Conservation (phyloP, 805 yeast species). For the Teunomyces barrocoloradensis region DNA sequence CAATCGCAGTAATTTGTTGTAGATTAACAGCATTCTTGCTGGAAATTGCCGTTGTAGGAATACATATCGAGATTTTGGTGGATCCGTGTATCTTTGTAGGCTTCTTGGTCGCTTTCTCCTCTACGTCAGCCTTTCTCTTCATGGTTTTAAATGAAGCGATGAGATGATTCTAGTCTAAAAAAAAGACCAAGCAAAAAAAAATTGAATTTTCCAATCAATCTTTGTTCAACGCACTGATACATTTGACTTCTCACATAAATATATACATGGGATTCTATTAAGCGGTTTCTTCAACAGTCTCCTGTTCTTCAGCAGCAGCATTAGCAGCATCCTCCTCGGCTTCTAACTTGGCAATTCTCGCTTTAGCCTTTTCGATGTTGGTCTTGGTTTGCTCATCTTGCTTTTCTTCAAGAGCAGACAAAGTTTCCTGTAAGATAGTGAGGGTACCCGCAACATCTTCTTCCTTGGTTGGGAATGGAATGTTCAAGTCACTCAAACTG, state of each 20-base stretch:
- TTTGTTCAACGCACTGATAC: neutral
- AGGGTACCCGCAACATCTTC: slow-evolving; percentile 69
- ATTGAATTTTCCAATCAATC: neutral
- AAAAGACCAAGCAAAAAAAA: neutral
- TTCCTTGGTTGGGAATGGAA: slow-evolving; percentile 72
- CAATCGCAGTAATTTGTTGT: slow-evolving; percentile 69
- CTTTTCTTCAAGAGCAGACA: slow-evolving; percentile 61
- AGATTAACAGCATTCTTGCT: slow-evolving; percentile 56
- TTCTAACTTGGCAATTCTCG: slow-evolving; percentile 68
- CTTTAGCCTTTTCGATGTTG: slow-evolving; percentile 74
- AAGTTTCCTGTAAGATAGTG: slow-evolving; percentile 67
- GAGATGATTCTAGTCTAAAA: neutral
- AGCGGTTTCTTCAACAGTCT: slow-evolving; percentile 1
- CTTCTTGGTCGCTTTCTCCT: slow-evolving; percentile 23
- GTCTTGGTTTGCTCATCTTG: slow-evolving; percentile 80
- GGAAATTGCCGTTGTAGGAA: slow-evolving; percentile 67
- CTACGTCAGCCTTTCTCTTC: slow-evolving; percentile 24
- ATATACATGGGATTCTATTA: slow-evolving; percentile 1
- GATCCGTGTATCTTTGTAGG: slow-evolving; percentile 25
- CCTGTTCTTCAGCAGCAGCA: slow-evolving; percentile 43
- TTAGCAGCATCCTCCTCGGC: slow-evolving; percentile 35
- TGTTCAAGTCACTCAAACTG: slow-evolving; percentile 69
- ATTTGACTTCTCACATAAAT: neutral
- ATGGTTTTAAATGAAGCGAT: slow-evolving; percentile 1
- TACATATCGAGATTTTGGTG: slow-evolving; percentile 56